A percentile compares a stretch with the other conserved stretches of the same genome.
Evolutionary conservation across 805 yeast species (phyloP).

Genomic region (Saccharomycopsis oosterbeekiorum): DNA sequence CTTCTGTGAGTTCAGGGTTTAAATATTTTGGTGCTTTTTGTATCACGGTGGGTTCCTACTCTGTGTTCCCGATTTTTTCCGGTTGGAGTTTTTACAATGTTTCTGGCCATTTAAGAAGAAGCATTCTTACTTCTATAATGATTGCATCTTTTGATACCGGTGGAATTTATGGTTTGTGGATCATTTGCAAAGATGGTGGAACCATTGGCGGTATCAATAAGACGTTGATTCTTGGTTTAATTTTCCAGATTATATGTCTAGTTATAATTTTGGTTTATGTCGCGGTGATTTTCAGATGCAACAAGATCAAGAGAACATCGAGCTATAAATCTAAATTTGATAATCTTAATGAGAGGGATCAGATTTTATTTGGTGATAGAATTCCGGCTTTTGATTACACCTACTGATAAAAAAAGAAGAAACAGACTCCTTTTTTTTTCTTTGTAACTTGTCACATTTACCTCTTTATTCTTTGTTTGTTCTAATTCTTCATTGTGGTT

Average conservation of each 20-base stretch:
- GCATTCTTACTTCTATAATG: slow-evolving; percentile 48
- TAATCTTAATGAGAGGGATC: slow-evolving; percentile 6
- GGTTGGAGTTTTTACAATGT: slow-evolving; percentile 59
- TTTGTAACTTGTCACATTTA: not conserved
- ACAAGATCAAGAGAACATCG: slow-evolving; percentile 22
- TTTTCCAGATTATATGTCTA: slow-evolving; percentile 22
- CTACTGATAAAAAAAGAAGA: not conserved
- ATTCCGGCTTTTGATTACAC: slow-evolving; percentile 16
- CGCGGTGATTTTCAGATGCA: slow-evolving; percentile 22
- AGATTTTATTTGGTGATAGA: slow-evolving; percentile 14
- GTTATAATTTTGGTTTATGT: slow-evolving; percentile 29
- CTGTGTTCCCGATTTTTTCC: slow-evolving; percentile 59
- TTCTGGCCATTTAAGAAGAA: slow-evolving; percentile 52
- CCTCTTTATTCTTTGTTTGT: not conserved
- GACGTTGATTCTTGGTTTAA: not conserved
- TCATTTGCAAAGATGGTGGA: not conserved
- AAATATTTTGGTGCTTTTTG: slow-evolving; percentile 57
- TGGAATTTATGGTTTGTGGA: slow-evolving; percentile 46
- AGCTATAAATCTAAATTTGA: slow-evolving; percentile 11
- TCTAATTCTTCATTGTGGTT: too few species aligned
- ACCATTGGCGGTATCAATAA: not conserved
- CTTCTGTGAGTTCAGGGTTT: slow-evolving; percentile 24
- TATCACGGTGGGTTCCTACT: slow-evolving; percentile 45
- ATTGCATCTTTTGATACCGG: slow-evolving; percentile 61
- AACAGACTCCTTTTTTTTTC: not conserved